phyloP scores from a whole-genome alignment of 257 asterid genomes.

The Nicotiana tomentosiformis region DNA sequence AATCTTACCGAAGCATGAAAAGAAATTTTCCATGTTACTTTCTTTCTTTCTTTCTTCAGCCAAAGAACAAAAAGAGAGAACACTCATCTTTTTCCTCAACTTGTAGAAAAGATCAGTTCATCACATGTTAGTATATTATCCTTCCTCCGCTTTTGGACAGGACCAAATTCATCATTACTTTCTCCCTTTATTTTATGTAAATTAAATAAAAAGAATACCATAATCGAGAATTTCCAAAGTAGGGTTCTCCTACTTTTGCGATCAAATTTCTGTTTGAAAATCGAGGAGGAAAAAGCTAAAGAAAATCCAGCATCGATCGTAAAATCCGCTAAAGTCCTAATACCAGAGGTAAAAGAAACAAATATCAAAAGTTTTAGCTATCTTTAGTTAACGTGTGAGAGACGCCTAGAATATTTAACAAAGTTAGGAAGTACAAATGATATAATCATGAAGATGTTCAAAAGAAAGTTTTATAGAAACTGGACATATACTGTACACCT shows the following conservation, averaged over 20 bases:
- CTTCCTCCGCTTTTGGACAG: not conserved
- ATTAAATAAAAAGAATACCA: not conserved
- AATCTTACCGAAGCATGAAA: not conserved
- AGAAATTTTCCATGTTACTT: not conserved
- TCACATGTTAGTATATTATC: not conserved
- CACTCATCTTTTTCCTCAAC: not conserved
- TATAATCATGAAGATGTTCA: not conserved
- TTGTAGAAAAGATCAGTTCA: not conserved
- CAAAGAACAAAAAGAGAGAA: conserved; percentile 9
- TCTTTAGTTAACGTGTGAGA: conserved; percentile 4
- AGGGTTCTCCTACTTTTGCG: not conserved
- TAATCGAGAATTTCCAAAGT: not conserved
- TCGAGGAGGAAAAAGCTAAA: not conserved
- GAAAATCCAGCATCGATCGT: conserved; percentile 6
- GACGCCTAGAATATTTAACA: conserved; percentile 3
- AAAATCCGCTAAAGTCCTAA: conserved; percentile 1
- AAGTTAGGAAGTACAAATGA: not conserved
- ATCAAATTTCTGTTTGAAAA: not conserved
- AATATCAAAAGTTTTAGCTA: not conserved
- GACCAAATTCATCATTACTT: not conserved
- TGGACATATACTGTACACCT: not conserved
- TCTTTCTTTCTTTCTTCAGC: not conserved
- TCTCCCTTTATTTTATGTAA: not conserved
- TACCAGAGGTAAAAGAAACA: not conserved
- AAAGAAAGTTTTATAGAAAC: not conserved